These are phyloP conservation scores for Colletotrichum musae DNA, from an alignment of 2,329 filamentous ascomycete species.

Conservation along the genomic window DNA sequence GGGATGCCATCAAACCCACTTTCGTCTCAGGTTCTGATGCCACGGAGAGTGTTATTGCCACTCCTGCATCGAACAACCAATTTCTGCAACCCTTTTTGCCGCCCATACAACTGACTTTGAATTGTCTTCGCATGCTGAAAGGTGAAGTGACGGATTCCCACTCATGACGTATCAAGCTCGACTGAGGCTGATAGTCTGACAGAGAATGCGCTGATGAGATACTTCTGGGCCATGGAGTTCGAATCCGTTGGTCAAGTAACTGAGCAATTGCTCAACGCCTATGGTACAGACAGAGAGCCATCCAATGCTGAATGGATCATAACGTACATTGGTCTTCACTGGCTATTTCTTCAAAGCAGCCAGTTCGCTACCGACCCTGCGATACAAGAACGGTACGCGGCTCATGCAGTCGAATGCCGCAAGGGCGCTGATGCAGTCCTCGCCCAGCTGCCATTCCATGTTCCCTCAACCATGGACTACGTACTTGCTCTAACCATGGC, in stretches of 20 bases:
- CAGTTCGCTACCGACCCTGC: background rate
- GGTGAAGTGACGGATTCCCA: background rate
- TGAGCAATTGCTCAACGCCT: background rate
- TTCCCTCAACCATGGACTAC: background rate
- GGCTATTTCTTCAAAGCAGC: background rate
- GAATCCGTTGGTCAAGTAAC: background rate
- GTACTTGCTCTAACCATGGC: background rate
- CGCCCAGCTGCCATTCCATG: background rate
- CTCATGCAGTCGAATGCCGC: background rate
- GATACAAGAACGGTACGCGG: background rate
- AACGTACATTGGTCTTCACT: background rate
- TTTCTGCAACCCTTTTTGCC: too few relatives aligned
- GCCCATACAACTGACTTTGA: too few relatives aligned
- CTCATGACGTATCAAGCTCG: background rate
- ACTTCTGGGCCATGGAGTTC: constrained; percentile 1
- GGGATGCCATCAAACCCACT: too few relatives aligned
- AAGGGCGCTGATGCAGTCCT: background rate
- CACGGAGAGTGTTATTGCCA: too few relatives aligned
- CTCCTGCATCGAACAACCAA: too few relatives aligned
- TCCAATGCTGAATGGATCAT: background rate
- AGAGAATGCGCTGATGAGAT: background rate
- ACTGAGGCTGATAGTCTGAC: background rate
- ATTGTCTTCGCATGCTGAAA: background rate
- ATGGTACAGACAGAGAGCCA: background rate
- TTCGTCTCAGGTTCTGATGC: too few relatives aligned